Conservation (phyloP, 306 rosid species). For the Rubus parviflorus region DNA sequence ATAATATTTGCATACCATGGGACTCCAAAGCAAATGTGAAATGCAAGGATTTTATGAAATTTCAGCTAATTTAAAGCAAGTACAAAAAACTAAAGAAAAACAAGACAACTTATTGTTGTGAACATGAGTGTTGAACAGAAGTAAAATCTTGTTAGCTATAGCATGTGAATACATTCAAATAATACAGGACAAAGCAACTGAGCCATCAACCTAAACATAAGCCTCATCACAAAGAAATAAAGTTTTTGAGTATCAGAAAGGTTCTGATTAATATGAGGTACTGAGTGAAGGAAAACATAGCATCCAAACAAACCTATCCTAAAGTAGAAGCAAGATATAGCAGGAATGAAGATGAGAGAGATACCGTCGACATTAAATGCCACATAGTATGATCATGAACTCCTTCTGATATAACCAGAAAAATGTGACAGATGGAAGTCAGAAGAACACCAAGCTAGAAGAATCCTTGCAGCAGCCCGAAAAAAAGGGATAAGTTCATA, state of each 20-base stretch:
- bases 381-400: constrained; percentile 72
- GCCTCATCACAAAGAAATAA: not conserved
- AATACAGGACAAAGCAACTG: not conserved
- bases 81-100: not conserved
- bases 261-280: not conserved
- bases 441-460: constrained; percentile 82
- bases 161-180: not conserved
- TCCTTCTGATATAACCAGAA: constrained; percentile 88
- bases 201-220: too few species aligned
- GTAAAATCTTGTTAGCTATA: not conserved
- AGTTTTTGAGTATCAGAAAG: not conserved
- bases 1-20: not conserved
- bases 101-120: not conserved
- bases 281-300: not conserved
- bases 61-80: not conserved
- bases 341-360: constrained; percentile 8
- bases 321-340: not conserved
- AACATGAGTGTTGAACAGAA: not conserved
- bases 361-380: constrained; percentile 80
- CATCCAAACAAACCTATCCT: not conserved
- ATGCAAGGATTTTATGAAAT: not conserved
- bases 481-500: constrained; percentile 39
- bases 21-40: not conserved
- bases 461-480: constrained; percentile 62
- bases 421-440: constrained; percentile 68